Evolutionary conservation across 176 grass and related monocot species (phyloP).

Genomic region (Ampelocalamus luodianensis): DNA sequence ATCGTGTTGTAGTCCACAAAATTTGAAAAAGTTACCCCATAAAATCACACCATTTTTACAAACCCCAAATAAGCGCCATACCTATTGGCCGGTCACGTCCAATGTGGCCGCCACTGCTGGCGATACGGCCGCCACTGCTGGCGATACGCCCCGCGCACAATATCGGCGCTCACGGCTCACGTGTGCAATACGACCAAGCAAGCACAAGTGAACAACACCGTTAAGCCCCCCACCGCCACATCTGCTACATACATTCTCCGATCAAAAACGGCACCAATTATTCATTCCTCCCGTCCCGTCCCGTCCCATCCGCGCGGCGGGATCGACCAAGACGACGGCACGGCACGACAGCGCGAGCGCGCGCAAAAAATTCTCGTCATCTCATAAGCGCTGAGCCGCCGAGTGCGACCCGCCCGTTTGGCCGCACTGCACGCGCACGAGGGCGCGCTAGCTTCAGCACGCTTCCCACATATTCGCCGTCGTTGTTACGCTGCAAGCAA

Average conservation of each 20-base stretch:
- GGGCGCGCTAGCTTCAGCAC: not conserved
- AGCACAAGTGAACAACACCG: too few relatives aligned
- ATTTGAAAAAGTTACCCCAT: too few relatives aligned
- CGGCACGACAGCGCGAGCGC: not conserved
- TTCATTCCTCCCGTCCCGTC: not conserved
- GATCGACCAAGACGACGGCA: not conserved
- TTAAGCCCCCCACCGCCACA: not conserved
- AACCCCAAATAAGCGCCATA: too few relatives aligned
- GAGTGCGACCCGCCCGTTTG: not conserved
- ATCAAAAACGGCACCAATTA: conserved; percentile 19
- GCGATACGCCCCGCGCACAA: not conserved
- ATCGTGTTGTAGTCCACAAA: not conserved
- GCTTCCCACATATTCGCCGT: not conserved
- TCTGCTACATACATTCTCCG: not conserved
- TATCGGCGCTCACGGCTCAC: not conserved
- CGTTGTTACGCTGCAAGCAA: conserved; percentile 1
- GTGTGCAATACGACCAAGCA: not conserved
- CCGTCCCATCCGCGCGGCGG: not conserved
- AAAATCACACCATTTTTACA: too few relatives aligned
- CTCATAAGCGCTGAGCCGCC: not conserved
- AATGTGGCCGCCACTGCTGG: conserved; percentile 4
- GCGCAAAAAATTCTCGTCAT: not conserved
- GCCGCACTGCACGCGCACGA: not conserved
- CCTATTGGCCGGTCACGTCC: conserved; percentile 6
- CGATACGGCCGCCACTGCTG: not conserved